A percentile compares a stretch with the other conserved stretches of the same genome.
These are phyloP conservation scores for Barbarea vulgaris DNA, from an alignment of 345 rosid species.

Conservation along the genomic window DNA sequence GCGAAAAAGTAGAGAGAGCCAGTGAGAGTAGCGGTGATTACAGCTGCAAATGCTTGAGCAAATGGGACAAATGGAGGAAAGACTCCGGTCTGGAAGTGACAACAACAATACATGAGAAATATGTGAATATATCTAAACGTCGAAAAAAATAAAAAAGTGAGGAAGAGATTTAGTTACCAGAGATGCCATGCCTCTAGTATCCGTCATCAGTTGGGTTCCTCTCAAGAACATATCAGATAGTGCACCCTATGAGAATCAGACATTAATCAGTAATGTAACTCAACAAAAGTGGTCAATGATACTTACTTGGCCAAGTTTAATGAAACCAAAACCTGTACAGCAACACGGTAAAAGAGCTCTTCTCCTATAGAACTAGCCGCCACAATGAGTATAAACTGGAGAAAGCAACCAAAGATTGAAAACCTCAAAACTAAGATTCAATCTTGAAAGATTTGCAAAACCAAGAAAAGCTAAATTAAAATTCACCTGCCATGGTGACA, in stretches of 20 bases:
- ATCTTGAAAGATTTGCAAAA: not conserved
- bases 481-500: conserved; percentile 95
- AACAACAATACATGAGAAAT: not conserved
- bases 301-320: not conserved
- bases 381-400: conserved; percentile 79
- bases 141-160: too few relatives aligned
- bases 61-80: conserved; percentile 96
- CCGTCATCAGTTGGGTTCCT: conserved; percentile 67
- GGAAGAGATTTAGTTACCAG: conserved; percentile 52
- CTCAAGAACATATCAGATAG: conserved; percentile 82
- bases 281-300: conserved; percentile 6
- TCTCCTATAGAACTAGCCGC: conserved; percentile 96
- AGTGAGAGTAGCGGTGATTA: conserved; percentile 80
- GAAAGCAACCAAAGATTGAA: conserved; percentile 7
- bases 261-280: not conserved
- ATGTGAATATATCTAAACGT: not conserved
- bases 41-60: conserved; percentile 98
- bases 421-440: not conserved
- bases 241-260: conserved; percentile 62
- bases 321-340: conserved; percentile 72
- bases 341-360: conserved; percentile 97
- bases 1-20: conserved; percentile 90
- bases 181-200: conserved; percentile 80
- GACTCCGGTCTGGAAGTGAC: conserved; percentile 63
- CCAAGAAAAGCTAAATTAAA: not conserved